These are phyloP conservation scores for Aureobasidium sp. DNA, from an alignment of 2,329 filamentous ascomycete species.

Conservation along the genomic window DNA sequence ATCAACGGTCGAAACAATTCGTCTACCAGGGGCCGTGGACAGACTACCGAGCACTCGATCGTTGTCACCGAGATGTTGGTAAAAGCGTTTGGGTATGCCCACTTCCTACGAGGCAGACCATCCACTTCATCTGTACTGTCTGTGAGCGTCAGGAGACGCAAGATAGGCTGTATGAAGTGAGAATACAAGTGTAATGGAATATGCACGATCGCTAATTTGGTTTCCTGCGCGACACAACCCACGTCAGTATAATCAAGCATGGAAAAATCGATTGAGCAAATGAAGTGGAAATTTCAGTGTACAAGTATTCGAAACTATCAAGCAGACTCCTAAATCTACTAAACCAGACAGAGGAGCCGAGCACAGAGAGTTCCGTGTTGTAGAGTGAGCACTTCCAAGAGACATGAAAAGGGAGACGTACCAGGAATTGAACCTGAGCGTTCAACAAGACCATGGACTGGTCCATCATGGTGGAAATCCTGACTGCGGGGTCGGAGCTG, in stretches of 20 bases:
- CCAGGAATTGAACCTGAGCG: slow-evolving; percentile 44
- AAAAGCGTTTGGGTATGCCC: slow-evolving; percentile 62
- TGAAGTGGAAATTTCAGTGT: neutral
- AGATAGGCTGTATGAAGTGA: slow-evolving; percentile 74
- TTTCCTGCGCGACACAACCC: slow-evolving; percentile 56
- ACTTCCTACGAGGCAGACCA: slow-evolving; percentile 31
- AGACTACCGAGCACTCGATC: slow-evolving; percentile 87
- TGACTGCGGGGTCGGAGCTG: neutral
- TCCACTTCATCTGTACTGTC: slow-evolving; percentile 35
- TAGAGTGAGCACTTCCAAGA: slow-evolving; percentile 18
- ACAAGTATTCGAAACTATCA: neutral
- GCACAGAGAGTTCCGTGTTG: neutral
- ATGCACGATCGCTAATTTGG: slow-evolving; percentile 80
- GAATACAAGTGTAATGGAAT: slow-evolving; percentile 75
- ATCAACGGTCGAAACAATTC: slow-evolving; percentile 70
- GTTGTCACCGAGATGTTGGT: slow-evolving; percentile 91
- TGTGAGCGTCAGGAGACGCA: slow-evolving; percentile 64
- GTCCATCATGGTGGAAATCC: slow-evolving; percentile 28
- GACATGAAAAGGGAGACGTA: slow-evolving; percentile 30
- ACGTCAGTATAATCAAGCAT: slow-evolving; percentile 5
- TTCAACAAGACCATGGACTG: slow-evolving; percentile 41
- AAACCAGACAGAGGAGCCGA: neutral
- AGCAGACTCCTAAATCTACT: neutral
- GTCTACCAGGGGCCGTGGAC: slow-evolving; percentile 66
- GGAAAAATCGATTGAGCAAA: neutral